Base-by-base conservation (phyloP, 2,329 filamentous ascomycete species). In the Xylariaceae sp. region DNA sequence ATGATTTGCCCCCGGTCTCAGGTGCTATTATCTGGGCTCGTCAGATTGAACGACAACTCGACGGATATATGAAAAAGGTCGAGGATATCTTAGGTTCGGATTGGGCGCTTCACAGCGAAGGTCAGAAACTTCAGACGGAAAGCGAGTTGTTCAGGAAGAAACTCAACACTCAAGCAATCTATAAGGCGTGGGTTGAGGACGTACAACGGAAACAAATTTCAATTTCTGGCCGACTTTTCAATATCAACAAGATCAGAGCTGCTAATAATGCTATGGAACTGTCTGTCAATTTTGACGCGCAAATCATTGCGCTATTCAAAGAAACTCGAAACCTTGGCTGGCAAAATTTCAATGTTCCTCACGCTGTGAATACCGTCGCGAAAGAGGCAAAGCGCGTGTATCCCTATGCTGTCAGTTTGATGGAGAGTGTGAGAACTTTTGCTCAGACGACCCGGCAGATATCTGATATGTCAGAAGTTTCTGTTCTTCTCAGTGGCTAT, bases 321-420 rank as follows among this genome's bases (percentile, higher is more conserved):
- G 94, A 99, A 75, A 95, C 95, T 22, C 85, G 95, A 39, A 99
- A 99, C 67, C 76, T 99, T 41, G 85, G 90, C 12, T 99, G 94
- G 92, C 85, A 96, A 58, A 94, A 90, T 61, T 99, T 91, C 70
- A 87, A 89, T 53, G 89, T 99, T 21, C 95, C 95, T 8, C 94
- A 99, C 70, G 85, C 89, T 13, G 90, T 99, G 66, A 95, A 87
- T 71, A 97, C 90, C 59, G 90, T 96, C 50, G 95, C 95, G 1
- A 99, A 97, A 71, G 94, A 99, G 69, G 95, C 94, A n/a, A 96
- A 96, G 73, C 84, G 94, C 49, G 94, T 99, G 3, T 99, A 99
- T 65, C 94, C 94, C 0, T 99, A 95, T 67, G 94, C 95, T 21
- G 92, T 99, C 61, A 97, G 92, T 67, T 75, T 99, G 61, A 99